phyloP scores from a whole-genome alignment of 352 stramenopile genomes.

The Globisporangium alternatum region DNA sequence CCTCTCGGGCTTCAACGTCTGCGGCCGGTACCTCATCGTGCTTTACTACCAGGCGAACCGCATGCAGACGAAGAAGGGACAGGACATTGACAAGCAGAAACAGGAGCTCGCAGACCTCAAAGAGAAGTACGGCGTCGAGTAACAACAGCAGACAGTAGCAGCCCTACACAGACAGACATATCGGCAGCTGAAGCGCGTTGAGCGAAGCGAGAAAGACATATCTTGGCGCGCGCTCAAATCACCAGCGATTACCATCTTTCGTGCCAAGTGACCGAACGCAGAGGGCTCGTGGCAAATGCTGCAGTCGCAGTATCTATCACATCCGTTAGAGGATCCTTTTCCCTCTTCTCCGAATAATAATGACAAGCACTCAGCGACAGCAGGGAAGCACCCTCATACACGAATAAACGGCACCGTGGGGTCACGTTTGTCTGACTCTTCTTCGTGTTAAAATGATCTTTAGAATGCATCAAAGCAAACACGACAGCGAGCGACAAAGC shows the following conservation, averaged over 20 bases:
- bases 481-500: not conserved
- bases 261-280: no score
- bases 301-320: no score
- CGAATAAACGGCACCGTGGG: not conserved
- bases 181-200: not conserved
- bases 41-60: slow-evolving; percentile 98
- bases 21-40: slow-evolving; percentile 97
- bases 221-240: no score
- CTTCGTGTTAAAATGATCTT: slow-evolving; percentile 4
- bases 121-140: slow-evolving; percentile 84
- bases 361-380: no score
- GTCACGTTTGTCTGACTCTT: not conserved
- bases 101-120: slow-evolving; percentile 84
- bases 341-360: no score
- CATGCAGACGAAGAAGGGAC: slow-evolving; percentile 59
- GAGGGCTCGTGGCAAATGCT: no score
- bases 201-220: not conserved
- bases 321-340: no score
- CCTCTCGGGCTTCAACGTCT: slow-evolving; percentile 99
- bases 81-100: slow-evolving; percentile 70
- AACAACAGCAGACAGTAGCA: slow-evolving; percentile 7
- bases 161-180: not conserved
- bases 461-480: slow-evolving; percentile 4
- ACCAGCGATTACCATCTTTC: no score
- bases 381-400: not conserved